A percentile compares a stretch with the other conserved stretches of the same genome.
Evolutionary conservation across 805 yeast genomes (phyloP).

Genomic region (Scheffersomyces spartinae): DNA sequence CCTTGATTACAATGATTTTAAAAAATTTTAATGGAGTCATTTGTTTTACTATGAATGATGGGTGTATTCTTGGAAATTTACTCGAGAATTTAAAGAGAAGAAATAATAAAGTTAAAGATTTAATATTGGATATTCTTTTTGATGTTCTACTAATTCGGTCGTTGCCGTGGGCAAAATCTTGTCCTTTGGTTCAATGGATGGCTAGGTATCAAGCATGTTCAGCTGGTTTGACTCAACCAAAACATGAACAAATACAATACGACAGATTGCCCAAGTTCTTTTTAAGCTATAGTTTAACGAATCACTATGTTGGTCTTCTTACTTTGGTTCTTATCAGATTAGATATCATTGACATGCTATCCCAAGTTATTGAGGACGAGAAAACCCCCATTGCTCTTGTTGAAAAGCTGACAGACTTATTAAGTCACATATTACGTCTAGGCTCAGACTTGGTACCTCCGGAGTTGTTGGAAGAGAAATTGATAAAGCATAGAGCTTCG

Average conservation of each 20-base stretch:
- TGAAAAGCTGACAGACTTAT: no score
- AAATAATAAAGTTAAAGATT: constrained; percentile 44
- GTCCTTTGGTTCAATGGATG: constrained; percentile 3
- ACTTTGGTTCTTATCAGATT: constrained; percentile 5
- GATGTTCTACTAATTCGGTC: constrained; percentile 54
- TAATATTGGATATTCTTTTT: constrained; percentile 58
- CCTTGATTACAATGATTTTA: constrained; percentile 46
- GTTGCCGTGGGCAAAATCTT: constrained; percentile 35
- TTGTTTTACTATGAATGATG: constrained; percentile 46
- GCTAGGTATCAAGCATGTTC: constrained; percentile 7
- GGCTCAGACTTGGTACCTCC: no score
- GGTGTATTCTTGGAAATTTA: constrained; percentile 43
- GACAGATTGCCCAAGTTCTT: constrained; percentile 7
- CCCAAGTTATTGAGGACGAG: constrained; percentile 11
- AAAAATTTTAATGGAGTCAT: constrained; percentile 72
- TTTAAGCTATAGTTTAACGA: constrained; percentile 10
- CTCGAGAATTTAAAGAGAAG: constrained; percentile 51
- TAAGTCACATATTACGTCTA: no score
- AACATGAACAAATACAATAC: constrained; percentile 7
- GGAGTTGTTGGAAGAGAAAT: constrained; percentile 17
- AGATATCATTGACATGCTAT: constrained; percentile 5
- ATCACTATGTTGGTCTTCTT: constrained; percentile 5
- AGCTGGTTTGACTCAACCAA: constrained; percentile 6
- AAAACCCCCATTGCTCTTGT: no score
- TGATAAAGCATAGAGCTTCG: constrained; percentile 12